phyloP scores from a whole-genome alignment of 768 basidiomycete species.

The Multifurca ochricompacta region DNA sequence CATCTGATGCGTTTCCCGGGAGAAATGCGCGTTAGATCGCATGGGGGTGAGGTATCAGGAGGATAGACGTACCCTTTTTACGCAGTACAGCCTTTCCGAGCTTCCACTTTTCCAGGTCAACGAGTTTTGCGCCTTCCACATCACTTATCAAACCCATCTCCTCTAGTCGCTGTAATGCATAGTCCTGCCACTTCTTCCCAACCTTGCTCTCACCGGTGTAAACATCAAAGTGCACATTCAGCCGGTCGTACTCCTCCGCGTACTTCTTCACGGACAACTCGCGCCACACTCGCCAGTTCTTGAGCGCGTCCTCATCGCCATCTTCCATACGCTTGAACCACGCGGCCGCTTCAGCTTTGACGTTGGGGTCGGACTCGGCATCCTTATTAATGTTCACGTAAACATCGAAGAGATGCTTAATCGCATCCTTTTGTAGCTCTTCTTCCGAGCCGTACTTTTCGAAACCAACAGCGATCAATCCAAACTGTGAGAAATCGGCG shows the following conservation, averaged over 20 bases:
- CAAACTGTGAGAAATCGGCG: conserved; percentile 67
- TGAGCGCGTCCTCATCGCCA: conserved; percentile 75
- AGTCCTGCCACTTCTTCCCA: conserved; percentile 62
- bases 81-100: conserved; percentile 84
- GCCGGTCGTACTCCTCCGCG: conserved; percentile 73
- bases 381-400: conserved; percentile 94
- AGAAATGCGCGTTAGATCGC: not conserved
- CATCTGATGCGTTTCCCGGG: conserved; percentile 44
- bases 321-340: conserved; percentile 97
- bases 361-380: conserved; percentile 59
- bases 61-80: conserved; percentile 56
- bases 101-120: conserved; percentile 86
- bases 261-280: conserved; percentile 87
- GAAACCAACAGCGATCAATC: conserved; percentile 84
- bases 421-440: conserved; percentile 77
- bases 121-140: conserved; percentile 72
- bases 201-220: conserved; percentile 89
- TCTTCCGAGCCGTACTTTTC: conserved; percentile 86
- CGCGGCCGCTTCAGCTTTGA: conserved; percentile 67
- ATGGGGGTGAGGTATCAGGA: not conserved
- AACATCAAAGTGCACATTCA: conserved; percentile 88
- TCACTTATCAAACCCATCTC: conserved; percentile 71
- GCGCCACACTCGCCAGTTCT: conserved; percentile 90
- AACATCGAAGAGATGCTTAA: conserved; percentile 90
- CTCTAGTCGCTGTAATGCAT: conserved; percentile 58